Percentiles rank a stretch among this genome's conserved stretches.
Conservation (phyloP, 257 asterid species). For the Fraxinus anomala region DNA sequence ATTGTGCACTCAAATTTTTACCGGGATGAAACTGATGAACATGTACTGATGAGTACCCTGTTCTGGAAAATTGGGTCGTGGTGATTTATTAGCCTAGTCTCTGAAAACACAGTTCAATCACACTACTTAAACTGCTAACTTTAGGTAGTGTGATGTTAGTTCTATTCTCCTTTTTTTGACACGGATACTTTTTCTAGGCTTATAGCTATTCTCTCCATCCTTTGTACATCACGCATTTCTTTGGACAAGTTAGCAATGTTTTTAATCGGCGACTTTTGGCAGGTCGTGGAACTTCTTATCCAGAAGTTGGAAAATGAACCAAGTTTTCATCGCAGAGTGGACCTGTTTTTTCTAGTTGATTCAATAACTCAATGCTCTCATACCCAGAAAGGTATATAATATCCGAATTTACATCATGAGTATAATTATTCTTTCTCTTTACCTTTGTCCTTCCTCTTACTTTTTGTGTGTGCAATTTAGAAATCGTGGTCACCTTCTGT, state of each 20-base stretch:
- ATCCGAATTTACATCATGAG: neutral
- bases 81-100: neutral
- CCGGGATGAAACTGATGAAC: neutral
- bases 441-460: neutral
- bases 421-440: neutral
- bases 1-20: neutral
- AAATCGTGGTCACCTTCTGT: neutral
- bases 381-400: constrained; percentile 72
- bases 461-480: constrained; percentile 6
- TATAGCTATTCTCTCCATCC: neutral
- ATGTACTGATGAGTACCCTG: neutral
- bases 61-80: neutral
- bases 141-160: neutral
- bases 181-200: neutral
- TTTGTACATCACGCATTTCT: neutral
- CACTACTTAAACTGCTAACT: neutral
- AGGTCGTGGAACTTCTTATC: constrained; percentile 95
- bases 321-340: constrained; percentile 80
- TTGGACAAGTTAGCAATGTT: neutral
- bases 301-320: constrained; percentile 77
- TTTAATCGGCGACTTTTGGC: constrained; percentile 19
- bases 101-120: neutral
- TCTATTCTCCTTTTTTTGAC: neutral
- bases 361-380: constrained; percentile 97
- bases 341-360: constrained; percentile 87